phyloP scores from a whole-genome alignment of 2,329 filamentous ascomycete genomes.

The Neophaeococcomyces aloes region DNA sequence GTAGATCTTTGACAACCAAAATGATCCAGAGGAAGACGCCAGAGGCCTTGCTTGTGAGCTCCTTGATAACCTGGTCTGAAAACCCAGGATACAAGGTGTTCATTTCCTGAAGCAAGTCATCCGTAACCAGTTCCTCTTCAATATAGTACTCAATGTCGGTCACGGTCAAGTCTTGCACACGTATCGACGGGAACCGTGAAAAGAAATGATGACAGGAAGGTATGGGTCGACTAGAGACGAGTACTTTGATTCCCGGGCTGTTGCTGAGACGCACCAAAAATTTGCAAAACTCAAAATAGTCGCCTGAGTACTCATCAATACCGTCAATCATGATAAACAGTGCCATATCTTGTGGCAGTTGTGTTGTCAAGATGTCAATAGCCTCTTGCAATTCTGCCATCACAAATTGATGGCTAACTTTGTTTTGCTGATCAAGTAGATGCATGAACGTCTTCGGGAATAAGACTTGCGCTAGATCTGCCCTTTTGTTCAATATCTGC shows the following conservation, averaged over 20 bases:
- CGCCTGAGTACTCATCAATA: slow-evolving; percentile 4
- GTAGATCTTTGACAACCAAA: background rate
- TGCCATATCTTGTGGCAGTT: background rate
- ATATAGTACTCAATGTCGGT: slow-evolving; percentile 2
- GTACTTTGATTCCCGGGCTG: background rate
- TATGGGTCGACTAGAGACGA: no score
- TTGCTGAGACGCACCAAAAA: background rate
- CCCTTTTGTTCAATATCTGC: background rate
- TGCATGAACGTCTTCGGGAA: background rate
- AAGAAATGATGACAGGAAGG: no score
- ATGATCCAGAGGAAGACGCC: slow-evolving; percentile 11
- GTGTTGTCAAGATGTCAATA: background rate
- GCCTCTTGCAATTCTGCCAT: no score
- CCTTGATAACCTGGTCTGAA: background rate
- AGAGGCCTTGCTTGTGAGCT: background rate
- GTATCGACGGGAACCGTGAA: background rate
- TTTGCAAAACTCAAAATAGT: slow-evolving; percentile 1
- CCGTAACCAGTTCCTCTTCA: background rate
- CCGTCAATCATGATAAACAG: slow-evolving; percentile 7
- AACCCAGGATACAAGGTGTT: background rate
- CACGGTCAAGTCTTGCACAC: slow-evolving; percentile 2
- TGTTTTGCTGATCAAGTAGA: no score
- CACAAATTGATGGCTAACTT: no score
- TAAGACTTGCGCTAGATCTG: background rate
- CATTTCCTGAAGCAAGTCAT: background rate